Conservation (phyloP, 2,329 filamentous ascomycete species). For the Pyrenophora graminea region DNA sequence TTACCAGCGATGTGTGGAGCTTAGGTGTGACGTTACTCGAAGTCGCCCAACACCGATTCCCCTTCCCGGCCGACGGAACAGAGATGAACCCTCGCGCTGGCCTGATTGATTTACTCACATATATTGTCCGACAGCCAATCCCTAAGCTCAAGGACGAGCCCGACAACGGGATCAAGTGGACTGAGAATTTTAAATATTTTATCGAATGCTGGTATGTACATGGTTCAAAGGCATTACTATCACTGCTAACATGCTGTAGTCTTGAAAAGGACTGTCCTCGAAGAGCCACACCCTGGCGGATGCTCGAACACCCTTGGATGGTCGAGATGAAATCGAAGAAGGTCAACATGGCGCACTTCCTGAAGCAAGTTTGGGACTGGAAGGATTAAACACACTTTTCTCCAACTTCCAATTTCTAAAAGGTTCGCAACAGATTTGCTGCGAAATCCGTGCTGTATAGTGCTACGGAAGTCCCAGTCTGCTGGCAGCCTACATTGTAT, state of each 20-base stretch:
- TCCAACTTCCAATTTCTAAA: not conserved
- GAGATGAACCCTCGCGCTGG: slow-evolving; percentile 93
- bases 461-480: slow-evolving; percentile 19
- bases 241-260: slow-evolving; percentile 56
- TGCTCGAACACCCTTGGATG: slow-evolving; percentile 99
- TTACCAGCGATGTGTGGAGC: slow-evolving; percentile 98
- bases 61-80: slow-evolving; percentile 94
- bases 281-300: slow-evolving; percentile 93
- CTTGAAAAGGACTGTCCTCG: slow-evolving; percentile 89
- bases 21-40: slow-evolving; percentile 96
- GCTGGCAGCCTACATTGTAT: slow-evolving; percentile 7
- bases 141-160: slow-evolving; percentile 96
- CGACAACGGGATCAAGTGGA: slow-evolving; percentile 88
- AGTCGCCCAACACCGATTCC: slow-evolving; percentile 98
- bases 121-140: slow-evolving; percentile 94
- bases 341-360: slow-evolving; percentile 95
- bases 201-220: slow-evolving; percentile 93
- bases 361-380: slow-evolving; percentile 97
- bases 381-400: slow-evolving; percentile 59
- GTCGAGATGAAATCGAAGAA: slow-evolving; percentile 92
- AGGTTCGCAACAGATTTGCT: not conserved
- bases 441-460: not conserved
- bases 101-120: slow-evolving; percentile 92
- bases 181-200: slow-evolving; percentile 97
- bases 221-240: not conserved